Base-by-base conservation (phyloP, 1,284 basidiomycete genomes). In the Marasmius oreades region DNA sequence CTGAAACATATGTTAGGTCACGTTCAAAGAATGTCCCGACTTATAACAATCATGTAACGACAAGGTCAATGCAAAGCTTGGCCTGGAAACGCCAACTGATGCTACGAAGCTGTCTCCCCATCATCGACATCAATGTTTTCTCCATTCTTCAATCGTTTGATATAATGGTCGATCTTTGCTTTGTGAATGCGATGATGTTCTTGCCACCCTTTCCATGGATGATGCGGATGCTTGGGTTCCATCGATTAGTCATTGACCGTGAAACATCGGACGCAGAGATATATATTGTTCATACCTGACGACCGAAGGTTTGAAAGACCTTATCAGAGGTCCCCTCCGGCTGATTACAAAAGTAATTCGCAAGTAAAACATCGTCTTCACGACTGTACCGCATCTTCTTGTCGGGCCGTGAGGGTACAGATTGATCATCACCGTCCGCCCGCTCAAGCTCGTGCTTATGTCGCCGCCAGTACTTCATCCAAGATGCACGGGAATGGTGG, bases 201-300 rank as follows among this genome's bases (percentile, higher is more conserved):
- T 67, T 92, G 90, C 90, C 90, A 92, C 22, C 90, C 90, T 68
- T 92, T 92, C 90, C 90, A 92, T 1, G 90, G 90, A 73, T 92
- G 90, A 67, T 92, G 88, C 5, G 90, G 81, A 70, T 92, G 78
- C 89, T 92, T 54, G n/a, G 47, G 23, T 36, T 31, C 5, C 5
- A 28, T 16, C 47, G 33, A 51, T 14, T 24, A 16, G 31, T 22
- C 34, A 53, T 59, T 51, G 54, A 12, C 45, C 5, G 53, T 28
- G 5, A 22, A 42, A 16, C 48, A 37, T 11, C 8, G 48, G n/a
- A 42, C 18, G 43, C 53, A 52, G 23, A 55, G 60, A 52, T 3
- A 55, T 46, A 57, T 42, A 16, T 14, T 42, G 10, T 42, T 20
- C 81, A 59, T 58, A 90, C 88, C 71, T 75, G 57, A 59, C 84